Conservation (phyloP, 192 early-diverging fungal genomes). For the Allomyces arbusculus region DNA sequence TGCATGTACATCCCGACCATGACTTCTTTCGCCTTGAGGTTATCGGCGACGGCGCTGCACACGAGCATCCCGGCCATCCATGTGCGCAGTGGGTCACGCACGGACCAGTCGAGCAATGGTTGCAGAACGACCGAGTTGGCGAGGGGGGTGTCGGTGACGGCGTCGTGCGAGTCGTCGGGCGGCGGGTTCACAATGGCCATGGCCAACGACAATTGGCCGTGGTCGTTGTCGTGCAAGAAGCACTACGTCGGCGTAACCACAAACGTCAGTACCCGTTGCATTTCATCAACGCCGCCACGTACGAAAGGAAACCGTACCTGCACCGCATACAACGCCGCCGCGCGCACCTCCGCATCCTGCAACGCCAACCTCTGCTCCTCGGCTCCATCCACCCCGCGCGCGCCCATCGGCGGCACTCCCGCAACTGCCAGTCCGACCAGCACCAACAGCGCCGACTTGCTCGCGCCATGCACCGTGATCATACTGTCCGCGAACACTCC, state of each 20-base stretch:
- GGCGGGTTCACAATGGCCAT: not conserved
- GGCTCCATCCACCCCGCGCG: not conserved
- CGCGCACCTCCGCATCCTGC: not conserved
- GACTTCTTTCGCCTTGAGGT: not conserved
- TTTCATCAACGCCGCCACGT: not conserved
- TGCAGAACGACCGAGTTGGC: not conserved
- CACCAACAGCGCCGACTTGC: not conserved
- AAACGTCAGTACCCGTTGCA: not conserved
- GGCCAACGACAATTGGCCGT: not conserved
- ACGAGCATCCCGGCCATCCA: not conserved
- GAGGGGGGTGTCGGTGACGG: not conserved
- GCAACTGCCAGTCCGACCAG: not conserved
- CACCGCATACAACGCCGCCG: not conserved
- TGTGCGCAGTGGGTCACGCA: not conserved
- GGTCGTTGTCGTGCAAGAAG: not conserved
- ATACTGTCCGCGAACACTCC: conserved; percentile 49
- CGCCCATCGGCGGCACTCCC: not conserved
- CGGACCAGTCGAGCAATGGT: not conserved
- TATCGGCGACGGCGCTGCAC: not conserved
- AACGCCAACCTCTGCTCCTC: not conserved
- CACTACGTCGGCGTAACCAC: not conserved
- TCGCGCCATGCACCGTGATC: conserved; percentile 10
- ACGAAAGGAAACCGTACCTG: not conserved
- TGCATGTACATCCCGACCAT: not conserved
- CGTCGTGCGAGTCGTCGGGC: not conserved